Evolutionary conservation across 305 asterid species (phyloP).

Genomic region (Solanum hybrid): DNA sequence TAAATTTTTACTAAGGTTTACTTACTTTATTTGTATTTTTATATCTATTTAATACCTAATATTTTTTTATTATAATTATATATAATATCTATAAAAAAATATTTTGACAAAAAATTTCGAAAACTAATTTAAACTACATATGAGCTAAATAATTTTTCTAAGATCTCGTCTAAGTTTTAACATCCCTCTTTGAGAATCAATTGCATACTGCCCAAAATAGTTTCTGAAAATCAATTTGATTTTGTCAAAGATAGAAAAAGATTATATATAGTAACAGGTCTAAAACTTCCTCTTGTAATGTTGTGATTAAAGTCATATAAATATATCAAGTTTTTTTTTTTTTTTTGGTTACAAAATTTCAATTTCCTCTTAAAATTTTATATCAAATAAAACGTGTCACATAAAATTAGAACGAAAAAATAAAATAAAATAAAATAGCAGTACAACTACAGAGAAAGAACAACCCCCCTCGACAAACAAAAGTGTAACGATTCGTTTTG

Average conservation of each 20-base stretch:
- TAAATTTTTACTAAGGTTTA: accelerated
- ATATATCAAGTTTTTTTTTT: too few relatives aligned
- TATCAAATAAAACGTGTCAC: too few relatives aligned
- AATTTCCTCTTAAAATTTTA: background rate
- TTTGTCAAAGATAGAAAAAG: background rate
- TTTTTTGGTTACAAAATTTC: background rate
- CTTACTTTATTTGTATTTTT: background rate
- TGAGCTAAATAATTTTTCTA: background rate
- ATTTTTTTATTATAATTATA: too few relatives aligned
- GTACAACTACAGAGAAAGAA: background rate
- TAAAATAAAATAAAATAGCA: too few relatives aligned
- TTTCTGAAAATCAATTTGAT: background rate
- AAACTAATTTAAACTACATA: background rate
- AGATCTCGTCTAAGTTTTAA: background rate
- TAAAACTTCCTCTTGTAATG: background rate
- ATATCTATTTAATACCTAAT: too few relatives aligned
- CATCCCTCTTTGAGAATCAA: background rate
- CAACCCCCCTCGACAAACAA: background rate
- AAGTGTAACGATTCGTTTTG: background rate
- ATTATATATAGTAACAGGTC: background rate
- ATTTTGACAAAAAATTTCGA: background rate
- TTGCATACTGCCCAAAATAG: background rate
- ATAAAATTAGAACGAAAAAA: too few relatives aligned
- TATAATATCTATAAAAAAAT: background rate
- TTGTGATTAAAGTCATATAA: background rate